Evolutionary conservation across 2,329 filamentous ascomycete species (phyloP).

Genomic region (Microsporum audouinii): DNA sequence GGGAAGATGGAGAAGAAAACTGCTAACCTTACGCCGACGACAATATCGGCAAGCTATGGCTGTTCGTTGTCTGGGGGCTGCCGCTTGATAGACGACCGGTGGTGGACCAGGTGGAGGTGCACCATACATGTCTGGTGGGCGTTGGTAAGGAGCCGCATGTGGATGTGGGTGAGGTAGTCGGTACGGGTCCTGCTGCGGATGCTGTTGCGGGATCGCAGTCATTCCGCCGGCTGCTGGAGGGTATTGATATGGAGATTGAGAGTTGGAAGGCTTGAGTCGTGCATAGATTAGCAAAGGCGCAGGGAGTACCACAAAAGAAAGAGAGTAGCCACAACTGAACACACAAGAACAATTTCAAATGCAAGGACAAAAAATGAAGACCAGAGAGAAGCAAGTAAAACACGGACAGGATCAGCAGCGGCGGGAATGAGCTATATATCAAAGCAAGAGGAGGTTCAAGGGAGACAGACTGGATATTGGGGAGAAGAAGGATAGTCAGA

Average conservation of each 20-base stretch:
- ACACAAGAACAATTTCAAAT: neutral
- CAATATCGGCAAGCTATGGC: slow-evolving; percentile 44
- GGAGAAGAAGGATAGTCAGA: slow-evolving; percentile 26
- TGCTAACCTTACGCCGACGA: slow-evolving; percentile 40
- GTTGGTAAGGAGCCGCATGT: slow-evolving; percentile 30
- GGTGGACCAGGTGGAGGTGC: slow-evolving; percentile 27
- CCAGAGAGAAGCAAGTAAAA: slow-evolving; percentile 3
- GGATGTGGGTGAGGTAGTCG: slow-evolving; percentile 30
- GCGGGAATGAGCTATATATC: neutral
- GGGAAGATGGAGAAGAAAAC: neutral
- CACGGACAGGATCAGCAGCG: slow-evolving; percentile 1
- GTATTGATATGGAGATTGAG: slow-evolving; percentile 22
- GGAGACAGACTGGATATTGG: slow-evolving; percentile 22
- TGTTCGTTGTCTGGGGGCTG: slow-evolving; percentile 40
- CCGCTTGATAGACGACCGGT: slow-evolving; percentile 34
- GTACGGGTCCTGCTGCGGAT: slow-evolving; percentile 33
- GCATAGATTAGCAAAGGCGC: slow-evolving; percentile 17
- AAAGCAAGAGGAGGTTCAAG: slow-evolving; percentile 5
- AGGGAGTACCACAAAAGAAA: neutral
- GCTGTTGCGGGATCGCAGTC: slow-evolving; percentile 31
- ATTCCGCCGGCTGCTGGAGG: slow-evolving; percentile 29
- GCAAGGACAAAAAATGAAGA: neutral
- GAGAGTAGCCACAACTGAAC: neutral
- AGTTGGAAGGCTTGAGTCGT: slow-evolving; percentile 15
- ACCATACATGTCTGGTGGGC: slow-evolving; percentile 32